Base-by-base conservation (phyloP, 805 yeast genomes). In the Yamadazyma takamatsuzukensis region DNA sequence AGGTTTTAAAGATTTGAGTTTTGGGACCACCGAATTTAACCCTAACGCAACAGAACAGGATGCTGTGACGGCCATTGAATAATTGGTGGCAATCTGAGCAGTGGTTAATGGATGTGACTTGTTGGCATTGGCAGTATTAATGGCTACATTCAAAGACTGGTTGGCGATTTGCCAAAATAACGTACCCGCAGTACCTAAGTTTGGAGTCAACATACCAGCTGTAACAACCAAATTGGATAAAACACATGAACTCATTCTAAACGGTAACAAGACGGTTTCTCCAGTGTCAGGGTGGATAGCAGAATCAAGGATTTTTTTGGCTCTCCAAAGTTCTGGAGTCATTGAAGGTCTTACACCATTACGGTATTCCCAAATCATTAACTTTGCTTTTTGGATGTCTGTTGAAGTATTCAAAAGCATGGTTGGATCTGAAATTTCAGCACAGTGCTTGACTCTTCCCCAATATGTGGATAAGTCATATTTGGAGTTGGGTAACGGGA, bases 151-250 rank as follows among this genome's bases (percentile, higher is more conserved):
- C 44, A 93, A 71, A 15, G 96, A 86, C 63, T 93, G 99, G 63
- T 93, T 93, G 14, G 97, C 95, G 56, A 93, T 77, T 64, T 93
- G 99, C 99, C 98, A 93, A 61, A 93, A 90, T 15, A 88, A 55
- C 0, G 97, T 90, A 23, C 98, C 99, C 0, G 74, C 77, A 7
- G 88, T 78, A 7, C 95, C 94, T 53, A 93, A 59, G 35, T 84
- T 83, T 6, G 99, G 99, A 1, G 97, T 90, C 44, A 93, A 73
- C 99, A 93, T 93, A 44, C 99, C 99, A 3, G 83, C 90, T 5
- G 97, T 90, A 30, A 93, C 97, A 15, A 90, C 90, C 59, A 93
- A 64, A 58, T 93, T 93, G 8, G 96, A 86, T 33, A 93, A 66
- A 12, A 93, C 99, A 64, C 93, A 87, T 19, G 90, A 82, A 15